These are phyloP conservation scores for Pleoardoris graminearum DNA, from an alignment of 2,329 filamentous ascomycete species.

Conservation along the genomic window DNA sequence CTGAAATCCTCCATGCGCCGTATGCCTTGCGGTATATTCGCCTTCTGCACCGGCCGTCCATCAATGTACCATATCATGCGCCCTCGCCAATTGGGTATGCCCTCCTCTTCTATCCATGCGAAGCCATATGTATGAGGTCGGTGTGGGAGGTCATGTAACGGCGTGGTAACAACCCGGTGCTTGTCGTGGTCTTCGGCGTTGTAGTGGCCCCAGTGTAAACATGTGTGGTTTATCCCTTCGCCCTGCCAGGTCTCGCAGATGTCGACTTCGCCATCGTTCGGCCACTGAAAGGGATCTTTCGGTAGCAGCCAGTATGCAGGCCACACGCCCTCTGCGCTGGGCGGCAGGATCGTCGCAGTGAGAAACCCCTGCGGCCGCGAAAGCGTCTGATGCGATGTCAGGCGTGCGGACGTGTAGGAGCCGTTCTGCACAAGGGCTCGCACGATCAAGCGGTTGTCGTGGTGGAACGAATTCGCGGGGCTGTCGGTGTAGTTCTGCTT, in stretches of 20 bases:
- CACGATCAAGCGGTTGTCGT: conserved; percentile 57
- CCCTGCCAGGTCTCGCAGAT: conserved; percentile 66
- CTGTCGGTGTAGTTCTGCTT: conserved; percentile 60
- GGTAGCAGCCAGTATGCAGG: conserved; percentile 66
- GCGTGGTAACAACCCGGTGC: conserved; percentile 59
- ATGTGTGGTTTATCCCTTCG: conserved; percentile 58
- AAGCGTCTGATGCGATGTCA: conserved; percentile 59
- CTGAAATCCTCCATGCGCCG: conserved; percentile 60
- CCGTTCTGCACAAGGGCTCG: conserved; percentile 52
- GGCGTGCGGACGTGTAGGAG: conserved; percentile 59
- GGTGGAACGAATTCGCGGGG: conserved; percentile 58
- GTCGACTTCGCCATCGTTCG: conserved; percentile 63
- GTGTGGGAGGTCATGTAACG: conserved; percentile 52
- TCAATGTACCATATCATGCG: conserved; percentile 64
- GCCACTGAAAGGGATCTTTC: conserved; percentile 62
- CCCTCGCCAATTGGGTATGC: conserved; percentile 49
- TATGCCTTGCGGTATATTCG: conserved; percentile 56
- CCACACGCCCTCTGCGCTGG: conserved; percentile 62
- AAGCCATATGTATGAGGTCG: conserved; percentile 59
- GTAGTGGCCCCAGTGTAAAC: conserved; percentile 63
- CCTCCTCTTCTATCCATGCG: conserved; percentile 57
- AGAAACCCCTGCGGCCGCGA: conserved; percentile 57
- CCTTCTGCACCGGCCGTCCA: conserved; percentile 61
- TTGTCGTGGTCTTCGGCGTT: conserved; percentile 59
- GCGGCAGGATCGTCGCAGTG: conserved; percentile 56